phyloP scores from a whole-genome alignment of 345 rosid genomes.

The Acer campestre region DNA sequence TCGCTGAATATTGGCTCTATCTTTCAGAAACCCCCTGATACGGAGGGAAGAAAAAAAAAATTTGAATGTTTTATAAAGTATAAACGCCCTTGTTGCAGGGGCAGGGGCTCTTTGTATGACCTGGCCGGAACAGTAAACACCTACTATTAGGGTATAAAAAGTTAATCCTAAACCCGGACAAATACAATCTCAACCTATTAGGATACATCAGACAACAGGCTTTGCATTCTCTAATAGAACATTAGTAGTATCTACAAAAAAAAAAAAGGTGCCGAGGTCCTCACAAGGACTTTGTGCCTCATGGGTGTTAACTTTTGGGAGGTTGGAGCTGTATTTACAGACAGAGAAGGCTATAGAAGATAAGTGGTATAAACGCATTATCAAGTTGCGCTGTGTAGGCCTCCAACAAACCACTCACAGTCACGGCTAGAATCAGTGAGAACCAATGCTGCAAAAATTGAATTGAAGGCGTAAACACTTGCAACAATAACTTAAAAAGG shows the following conservation, averaged over 20 bases:
- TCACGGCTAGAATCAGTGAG: conserved; percentile 75
- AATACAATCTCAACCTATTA: not conserved
- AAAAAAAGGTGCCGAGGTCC: not conserved
- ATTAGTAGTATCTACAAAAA: not conserved
- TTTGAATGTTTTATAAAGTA: not conserved
- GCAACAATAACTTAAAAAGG: not conserved
- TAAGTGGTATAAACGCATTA: conserved; percentile 90
- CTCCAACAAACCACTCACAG: conserved; percentile 82
- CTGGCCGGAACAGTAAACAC: not conserved
- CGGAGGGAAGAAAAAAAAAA: not conserved
- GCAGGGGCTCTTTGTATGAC: not conserved
- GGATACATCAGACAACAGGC: not conserved
- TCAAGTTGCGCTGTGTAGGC: conserved; percentile 95
- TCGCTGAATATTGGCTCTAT: not conserved
- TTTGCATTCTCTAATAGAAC: not conserved
- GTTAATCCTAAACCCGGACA: conserved; percentile 7
- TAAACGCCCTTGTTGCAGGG: not conserved
- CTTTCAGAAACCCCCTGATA: not conserved
- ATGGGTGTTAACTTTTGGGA: not conserved
- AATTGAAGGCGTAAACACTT: conserved; percentile 4
- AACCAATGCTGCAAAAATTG: conserved; percentile 75
- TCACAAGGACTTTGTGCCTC: not conserved
- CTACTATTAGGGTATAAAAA: not conserved
- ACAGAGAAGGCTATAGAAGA: conserved; percentile 94
- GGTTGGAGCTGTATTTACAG: conserved; percentile 39